Percentiles rank a stretch among this genome's conserved stretches.
Conservation (phyloP, 805 yeast genomes). For the Saccharomycopsis amapae region DNA sequence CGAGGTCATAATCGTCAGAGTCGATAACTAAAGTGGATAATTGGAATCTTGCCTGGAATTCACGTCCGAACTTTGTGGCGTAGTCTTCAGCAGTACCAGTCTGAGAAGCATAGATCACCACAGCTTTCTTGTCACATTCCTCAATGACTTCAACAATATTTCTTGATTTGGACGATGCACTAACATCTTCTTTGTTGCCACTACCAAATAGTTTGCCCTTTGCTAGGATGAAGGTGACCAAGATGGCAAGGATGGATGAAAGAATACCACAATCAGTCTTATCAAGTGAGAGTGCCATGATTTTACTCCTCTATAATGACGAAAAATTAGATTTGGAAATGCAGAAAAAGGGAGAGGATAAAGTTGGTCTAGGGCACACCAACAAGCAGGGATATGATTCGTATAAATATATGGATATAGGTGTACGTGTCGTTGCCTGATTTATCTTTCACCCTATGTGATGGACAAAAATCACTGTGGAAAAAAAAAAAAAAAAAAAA, state of each 20-base stretch:
- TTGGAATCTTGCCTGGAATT: constrained; percentile 73
- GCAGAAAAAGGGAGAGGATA: too few species aligned
- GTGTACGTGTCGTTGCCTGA: too few species aligned
- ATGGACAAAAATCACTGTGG: too few species aligned
- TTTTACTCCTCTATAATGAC: not conserved
- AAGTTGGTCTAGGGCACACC: too few species aligned
- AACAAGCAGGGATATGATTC: too few species aligned
- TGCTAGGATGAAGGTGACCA: constrained; percentile 9
- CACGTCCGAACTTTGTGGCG: constrained; percentile 85
- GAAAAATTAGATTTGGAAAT: too few species aligned
- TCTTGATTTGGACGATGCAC: constrained; percentile 32
- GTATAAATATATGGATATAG: too few species aligned
- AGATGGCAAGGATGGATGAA: constrained; percentile 9
- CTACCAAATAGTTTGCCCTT: constrained; percentile 5
- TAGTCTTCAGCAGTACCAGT: constrained; percentile 99
- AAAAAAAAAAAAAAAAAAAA: too few species aligned
- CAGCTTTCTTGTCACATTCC: constrained; percentile 61
- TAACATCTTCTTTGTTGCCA: constrained; percentile 1
- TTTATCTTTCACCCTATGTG: too few species aligned
- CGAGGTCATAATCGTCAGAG: constrained; percentile 81
- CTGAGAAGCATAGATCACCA: constrained; percentile 88
- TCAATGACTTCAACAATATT: constrained; percentile 52
- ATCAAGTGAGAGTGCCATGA: too few species aligned
- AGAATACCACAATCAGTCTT: constrained; percentile 14
- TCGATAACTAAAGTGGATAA: constrained; percentile 81